These are phyloP conservation scores for Monsonia emarginata DNA, from an alignment of 441 rosid genomes.

Conservation along the genomic window DNA sequence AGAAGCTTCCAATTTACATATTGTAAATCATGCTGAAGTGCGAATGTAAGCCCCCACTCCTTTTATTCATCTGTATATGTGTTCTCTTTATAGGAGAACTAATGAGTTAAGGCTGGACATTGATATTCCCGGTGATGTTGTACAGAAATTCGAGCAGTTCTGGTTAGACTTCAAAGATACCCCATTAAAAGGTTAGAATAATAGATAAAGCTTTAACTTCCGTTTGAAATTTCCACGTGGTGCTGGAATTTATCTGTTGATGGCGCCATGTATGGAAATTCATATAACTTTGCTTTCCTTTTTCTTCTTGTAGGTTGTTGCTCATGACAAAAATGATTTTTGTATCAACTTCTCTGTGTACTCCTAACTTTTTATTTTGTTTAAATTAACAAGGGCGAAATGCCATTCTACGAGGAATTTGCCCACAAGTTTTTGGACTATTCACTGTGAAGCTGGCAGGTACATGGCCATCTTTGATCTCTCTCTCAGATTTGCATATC, in stretches of 20 bases:
- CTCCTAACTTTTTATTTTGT: background rate
- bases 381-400: slow-evolving; percentile 50
- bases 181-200: slow-evolving; percentile 61
- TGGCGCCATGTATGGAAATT: background rate
- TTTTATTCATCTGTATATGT: slow-evolving; percentile 14
- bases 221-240: background rate
- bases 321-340: background rate
- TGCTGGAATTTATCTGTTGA: background rate
- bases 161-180: slow-evolving; percentile 65
- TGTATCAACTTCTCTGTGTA: slow-evolving; percentile 1
- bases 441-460: slow-evolving; percentile 99
- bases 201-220: background rate
- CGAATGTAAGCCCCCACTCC: background rate
- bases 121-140: slow-evolving; percentile 51
- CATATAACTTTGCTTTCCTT: background rate
- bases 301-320: background rate
- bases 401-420: slow-evolving; percentile 70
- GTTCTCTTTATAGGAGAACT: slow-evolving; percentile 43
- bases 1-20: background rate
- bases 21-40: background rate
- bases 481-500: background rate
- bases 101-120: slow-evolving; percentile 71
- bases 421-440: slow-evolving; percentile 95
- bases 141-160: slow-evolving; percentile 63
- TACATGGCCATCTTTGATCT: slow-evolving; percentile 17